These are phyloP conservation scores for Tetrahymena borealis DNA, from an alignment of 73 alveolate genomes.

Conservation along the genomic window DNA sequence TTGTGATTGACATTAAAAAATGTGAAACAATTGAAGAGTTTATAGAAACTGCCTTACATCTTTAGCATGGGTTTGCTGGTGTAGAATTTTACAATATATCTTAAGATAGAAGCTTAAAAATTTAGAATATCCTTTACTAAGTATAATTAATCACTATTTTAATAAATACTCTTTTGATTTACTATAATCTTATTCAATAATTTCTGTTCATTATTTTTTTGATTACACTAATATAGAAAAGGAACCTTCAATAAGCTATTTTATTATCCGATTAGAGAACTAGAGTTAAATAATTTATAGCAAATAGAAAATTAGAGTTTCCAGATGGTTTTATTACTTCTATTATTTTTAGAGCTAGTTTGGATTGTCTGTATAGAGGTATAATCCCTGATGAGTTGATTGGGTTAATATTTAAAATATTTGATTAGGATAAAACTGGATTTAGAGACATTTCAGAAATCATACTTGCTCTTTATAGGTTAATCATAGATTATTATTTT, in stretches of 20 bases:
- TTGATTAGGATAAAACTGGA: not conserved
- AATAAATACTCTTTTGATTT: too few relatives aligned
- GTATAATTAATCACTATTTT: too few relatives aligned
- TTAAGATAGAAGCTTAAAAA: constrained; percentile 30
- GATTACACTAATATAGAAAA: not conserved
- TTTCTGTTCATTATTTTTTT: too few relatives aligned
- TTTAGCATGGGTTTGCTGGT: constrained; percentile 46
- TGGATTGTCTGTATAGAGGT: not conserved
- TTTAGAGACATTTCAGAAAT: not conserved
- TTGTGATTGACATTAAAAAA: constrained; percentile 38
- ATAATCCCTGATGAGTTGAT: not conserved
- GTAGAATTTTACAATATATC: constrained; percentile 13
- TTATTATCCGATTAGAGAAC: not conserved
- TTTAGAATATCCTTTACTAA: not conserved
- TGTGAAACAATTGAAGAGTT: constrained; percentile 32
- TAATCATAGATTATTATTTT: not conserved
- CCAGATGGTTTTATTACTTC: not conserved
- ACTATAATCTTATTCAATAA: too few relatives aligned
- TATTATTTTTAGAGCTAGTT: not conserved
- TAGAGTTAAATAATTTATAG: not conserved
- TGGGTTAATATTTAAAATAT: not conserved
- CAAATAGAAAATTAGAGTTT: not conserved
- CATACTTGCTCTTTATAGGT: not conserved
- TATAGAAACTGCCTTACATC: constrained; percentile 36
- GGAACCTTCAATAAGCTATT: not conserved